phyloP scores from a whole-genome alignment of 805 yeast genomes.

The Candida andamanensis region DNA sequence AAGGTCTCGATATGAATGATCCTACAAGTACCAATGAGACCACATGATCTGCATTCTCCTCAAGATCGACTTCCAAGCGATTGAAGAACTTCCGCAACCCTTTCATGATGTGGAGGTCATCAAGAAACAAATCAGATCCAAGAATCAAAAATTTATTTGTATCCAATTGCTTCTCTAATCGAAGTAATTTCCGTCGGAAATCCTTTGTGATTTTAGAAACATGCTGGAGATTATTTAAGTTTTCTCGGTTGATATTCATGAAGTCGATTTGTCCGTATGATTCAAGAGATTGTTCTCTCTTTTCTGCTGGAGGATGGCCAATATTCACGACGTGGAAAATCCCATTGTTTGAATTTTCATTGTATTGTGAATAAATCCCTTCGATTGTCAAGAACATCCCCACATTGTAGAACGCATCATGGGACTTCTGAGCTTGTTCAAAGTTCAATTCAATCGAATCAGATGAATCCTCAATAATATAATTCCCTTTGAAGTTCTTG shows the following conservation, averaged over 20 bases:
- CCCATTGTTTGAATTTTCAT: slow-evolving; percentile 37
- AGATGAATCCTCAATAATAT: slow-evolving; percentile 75
- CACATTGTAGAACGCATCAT: slow-evolving; percentile 59
- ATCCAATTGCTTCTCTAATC: slow-evolving; percentile 50
- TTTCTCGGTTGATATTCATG: slow-evolving; percentile 36
- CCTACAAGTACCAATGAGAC: slow-evolving; percentile 76
- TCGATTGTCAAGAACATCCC: slow-evolving; percentile 81
- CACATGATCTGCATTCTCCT: slow-evolving; percentile 43
- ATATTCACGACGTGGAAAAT: slow-evolving; percentile 68
- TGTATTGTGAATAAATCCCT: slow-evolving; percentile 73
- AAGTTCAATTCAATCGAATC: slow-evolving; percentile 68
- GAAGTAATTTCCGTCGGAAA: slow-evolving; percentile 49
- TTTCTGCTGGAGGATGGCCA: slow-evolving; percentile 87
- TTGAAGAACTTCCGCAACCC: slow-evolving; percentile 62
- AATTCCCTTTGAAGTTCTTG: slow-evolving; percentile 58
- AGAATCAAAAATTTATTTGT: slow-evolving; percentile 62
- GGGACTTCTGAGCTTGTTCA: slow-evolving; percentile 54
- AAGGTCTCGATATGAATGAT: slow-evolving; percentile 66
- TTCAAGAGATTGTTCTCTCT: slow-evolving; percentile 58
- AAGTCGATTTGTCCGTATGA: slow-evolving; percentile 79
- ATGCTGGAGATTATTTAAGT: slow-evolving; percentile 25
- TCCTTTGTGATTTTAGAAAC: slow-evolving; percentile 55
- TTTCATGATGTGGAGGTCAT: slow-evolving; percentile 52
- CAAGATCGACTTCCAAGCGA: slow-evolving; percentile 34
- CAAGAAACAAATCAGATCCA: slow-evolving; percentile 72